Conservation (phyloP, 805 yeast genomes). For the Sugiyamaella mastotermitis region DNA sequence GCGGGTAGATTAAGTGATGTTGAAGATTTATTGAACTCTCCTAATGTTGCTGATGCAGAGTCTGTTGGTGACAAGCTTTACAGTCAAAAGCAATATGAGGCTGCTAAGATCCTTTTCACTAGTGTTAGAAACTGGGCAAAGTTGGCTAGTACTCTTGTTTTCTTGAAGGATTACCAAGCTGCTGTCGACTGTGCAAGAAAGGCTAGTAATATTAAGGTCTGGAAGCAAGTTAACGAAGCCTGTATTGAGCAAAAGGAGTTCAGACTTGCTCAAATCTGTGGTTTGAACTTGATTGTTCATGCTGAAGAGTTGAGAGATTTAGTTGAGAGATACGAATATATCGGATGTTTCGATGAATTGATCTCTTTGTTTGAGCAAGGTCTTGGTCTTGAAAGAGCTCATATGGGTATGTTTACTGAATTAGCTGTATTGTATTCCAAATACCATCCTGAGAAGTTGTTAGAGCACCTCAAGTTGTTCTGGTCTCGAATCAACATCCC, state of each 20-base stretch:
- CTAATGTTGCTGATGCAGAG: conserved; percentile 92
- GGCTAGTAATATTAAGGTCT: conserved; percentile 86
- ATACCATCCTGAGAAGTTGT: conserved; percentile 81
- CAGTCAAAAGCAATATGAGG: conserved; percentile 75
- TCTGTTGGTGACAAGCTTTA: conserved; percentile 86
- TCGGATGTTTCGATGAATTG: conserved; percentile 88
- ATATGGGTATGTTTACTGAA: conserved; percentile 99
- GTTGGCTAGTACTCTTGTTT: conserved; percentile 93
- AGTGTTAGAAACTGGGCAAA: conserved; percentile 91
- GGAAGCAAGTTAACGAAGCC: conserved; percentile 97
- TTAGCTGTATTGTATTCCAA: conserved; percentile 86
- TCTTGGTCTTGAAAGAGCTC: conserved; percentile 94
- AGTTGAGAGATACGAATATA: conserved; percentile 77
- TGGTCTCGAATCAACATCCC: conserved; percentile 99
- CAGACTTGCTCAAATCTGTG: conserved; percentile 97
- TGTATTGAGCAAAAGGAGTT: conserved; percentile 94
- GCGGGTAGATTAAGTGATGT: conserved; percentile 71
- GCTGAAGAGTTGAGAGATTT: conserved; percentile 94
- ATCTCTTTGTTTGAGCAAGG: conserved; percentile 93
- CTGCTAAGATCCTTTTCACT: conserved; percentile 83
- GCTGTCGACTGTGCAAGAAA: conserved; percentile 99
- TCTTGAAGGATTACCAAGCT: conserved; percentile 83
- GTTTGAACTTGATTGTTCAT: conserved; percentile 91
- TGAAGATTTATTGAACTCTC: conserved; percentile 73
- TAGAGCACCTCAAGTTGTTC: conserved; percentile 95